These are phyloP conservation scores for Naganishia vishniacii DNA, from an alignment of 768 basidiomycete species.

Conservation along the genomic window DNA sequence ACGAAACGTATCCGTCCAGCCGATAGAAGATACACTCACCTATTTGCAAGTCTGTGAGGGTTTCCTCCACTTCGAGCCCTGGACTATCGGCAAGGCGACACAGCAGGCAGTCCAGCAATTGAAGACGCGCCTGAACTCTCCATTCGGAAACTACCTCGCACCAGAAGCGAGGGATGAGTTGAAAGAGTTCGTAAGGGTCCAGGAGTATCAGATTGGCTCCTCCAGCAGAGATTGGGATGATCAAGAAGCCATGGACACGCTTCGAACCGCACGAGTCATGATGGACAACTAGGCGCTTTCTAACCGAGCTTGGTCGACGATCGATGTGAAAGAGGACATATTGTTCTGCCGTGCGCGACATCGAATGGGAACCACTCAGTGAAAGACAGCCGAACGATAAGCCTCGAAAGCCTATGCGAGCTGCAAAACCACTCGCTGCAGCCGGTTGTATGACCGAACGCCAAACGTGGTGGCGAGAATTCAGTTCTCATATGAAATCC, in stretches of 20 bases:
- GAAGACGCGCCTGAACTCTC: neutral
- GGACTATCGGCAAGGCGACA: neutral
- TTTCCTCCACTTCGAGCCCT: neutral
- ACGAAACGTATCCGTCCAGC: neutral
- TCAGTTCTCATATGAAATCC: too few species aligned
- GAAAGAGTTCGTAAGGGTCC: constrained; percentile 14
- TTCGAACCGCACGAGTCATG: neutral
- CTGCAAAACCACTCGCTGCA: too few species aligned
- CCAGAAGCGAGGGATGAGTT: constrained; percentile 8
- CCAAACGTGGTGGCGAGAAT: too few species aligned
- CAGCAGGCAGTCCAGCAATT: neutral
- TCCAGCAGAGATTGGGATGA: constrained; percentile 11
- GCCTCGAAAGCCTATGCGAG: too few species aligned
- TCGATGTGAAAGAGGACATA: too few species aligned
- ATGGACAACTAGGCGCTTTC: neutral
- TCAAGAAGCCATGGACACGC: constrained; percentile 1
- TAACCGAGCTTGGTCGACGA: too few species aligned
- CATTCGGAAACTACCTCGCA: constrained; percentile 4
- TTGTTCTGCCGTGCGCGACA: too few species aligned
- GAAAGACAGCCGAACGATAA: too few species aligned
- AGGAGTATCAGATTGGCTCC: constrained; percentile 12
- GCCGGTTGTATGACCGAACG: too few species aligned
- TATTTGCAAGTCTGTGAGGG: neutral
- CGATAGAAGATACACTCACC: neutral
- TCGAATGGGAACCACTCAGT: too few species aligned